These are phyloP conservation scores for Xylaria sp. DNA, from an alignment of 2,329 filamentous ascomycete genomes.

Conservation along the genomic window DNA sequence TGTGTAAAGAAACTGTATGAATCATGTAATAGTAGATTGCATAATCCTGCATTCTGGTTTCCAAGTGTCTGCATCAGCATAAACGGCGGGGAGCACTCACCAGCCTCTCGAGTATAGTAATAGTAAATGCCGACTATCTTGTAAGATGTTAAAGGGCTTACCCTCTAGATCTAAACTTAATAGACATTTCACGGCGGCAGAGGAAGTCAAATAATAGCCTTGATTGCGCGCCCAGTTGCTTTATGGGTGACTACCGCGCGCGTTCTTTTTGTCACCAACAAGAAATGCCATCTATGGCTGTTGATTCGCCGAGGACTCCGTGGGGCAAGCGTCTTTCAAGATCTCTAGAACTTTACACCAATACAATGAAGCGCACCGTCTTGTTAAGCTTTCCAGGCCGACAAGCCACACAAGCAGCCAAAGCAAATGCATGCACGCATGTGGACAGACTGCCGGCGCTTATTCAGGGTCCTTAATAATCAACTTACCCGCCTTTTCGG, in stretches of 20 bases:
- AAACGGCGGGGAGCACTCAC: neutral
- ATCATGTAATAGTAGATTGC: neutral
- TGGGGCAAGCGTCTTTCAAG: slow-evolving; percentile 8
- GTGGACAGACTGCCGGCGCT: slow-evolving; percentile 27
- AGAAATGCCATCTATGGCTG: neutral
- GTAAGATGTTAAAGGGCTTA: neutral
- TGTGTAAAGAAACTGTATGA: neutral
- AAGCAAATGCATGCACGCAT: neutral
- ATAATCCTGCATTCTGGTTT: neutral
- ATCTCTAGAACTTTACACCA: neutral
- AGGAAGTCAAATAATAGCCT: neutral
- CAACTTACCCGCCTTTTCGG: slow-evolving; percentile 3
- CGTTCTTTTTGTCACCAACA: slow-evolving; percentile 16
- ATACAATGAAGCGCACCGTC: neutral
- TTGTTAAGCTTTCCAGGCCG: slow-evolving; percentile 10
- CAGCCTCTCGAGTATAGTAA: neutral
- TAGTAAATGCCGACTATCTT: neutral
- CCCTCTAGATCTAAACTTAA: neutral
- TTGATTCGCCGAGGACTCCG: slow-evolving; percentile 27
- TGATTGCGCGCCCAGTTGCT: neutral
- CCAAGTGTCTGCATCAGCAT: neutral
- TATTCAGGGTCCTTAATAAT: slow-evolving; percentile 15
- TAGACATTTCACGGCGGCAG: neutral
- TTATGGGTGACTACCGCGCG: slow-evolving; percentile 34
- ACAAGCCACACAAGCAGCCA: neutral